Evolutionary conservation across 176 grass and related monocot genomes (phyloP).

Genomic region (Eremochloa ophiuroides): DNA sequence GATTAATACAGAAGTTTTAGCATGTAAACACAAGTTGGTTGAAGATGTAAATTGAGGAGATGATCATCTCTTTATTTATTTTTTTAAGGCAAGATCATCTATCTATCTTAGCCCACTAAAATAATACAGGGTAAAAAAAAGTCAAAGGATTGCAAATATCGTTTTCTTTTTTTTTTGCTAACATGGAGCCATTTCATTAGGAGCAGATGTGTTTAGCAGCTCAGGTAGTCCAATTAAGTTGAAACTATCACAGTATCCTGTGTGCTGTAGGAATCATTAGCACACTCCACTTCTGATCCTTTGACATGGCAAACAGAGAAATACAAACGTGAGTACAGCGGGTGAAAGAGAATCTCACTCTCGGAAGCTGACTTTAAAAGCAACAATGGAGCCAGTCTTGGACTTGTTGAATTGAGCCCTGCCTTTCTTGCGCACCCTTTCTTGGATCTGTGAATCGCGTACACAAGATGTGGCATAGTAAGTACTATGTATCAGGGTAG

Average conservation of each 20-base stretch:
- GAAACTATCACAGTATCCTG: not conserved
- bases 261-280: not conserved
- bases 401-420: slow-evolving; percentile 61
- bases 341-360: slow-evolving; percentile 54
- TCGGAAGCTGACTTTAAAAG: slow-evolving; percentile 91
- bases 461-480: not conserved
- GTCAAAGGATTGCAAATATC: not conserved
- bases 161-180: not conserved
- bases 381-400: slow-evolving; percentile 68
- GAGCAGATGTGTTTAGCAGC: not conserved
- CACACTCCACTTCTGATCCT: not conserved
- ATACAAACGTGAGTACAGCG: not conserved
- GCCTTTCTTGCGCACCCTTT: slow-evolving; percentile 74
- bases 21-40: not conserved
- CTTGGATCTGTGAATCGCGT: slow-evolving; percentile 55
- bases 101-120: not conserved
- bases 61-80: too few species aligned
- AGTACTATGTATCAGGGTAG: not conserved
- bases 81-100: too few species aligned
- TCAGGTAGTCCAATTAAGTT: not conserved
- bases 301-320: not conserved
- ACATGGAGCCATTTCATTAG: not conserved
- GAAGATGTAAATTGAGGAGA: not conserved
- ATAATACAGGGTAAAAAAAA: not conserved
- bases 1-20: not conserved